Evolutionary conservation across 2,329 filamentous ascomycete genomes (phyloP).

Genomic region (Aspergillus phoenicis): DNA sequence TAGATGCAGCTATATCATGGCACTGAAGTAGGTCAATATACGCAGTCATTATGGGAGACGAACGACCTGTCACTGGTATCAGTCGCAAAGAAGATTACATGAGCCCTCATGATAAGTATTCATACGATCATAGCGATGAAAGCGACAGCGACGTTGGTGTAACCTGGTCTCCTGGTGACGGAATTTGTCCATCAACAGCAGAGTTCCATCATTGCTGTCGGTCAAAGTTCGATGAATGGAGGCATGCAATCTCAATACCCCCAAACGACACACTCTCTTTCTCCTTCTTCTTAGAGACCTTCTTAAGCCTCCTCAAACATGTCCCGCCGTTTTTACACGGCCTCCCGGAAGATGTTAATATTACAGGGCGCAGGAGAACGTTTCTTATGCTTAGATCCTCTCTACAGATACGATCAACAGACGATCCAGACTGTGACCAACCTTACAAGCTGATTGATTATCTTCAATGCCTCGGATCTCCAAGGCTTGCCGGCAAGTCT

Average conservation of each 20-base stretch:
- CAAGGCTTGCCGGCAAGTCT: neutral
- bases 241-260: neutral
- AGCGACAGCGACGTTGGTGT: neutral
- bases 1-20: too few relatives aligned
- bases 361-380: neutral
- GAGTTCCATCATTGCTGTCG: conserved; percentile 13
- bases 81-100: too few relatives aligned
- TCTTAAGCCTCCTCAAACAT: conserved; percentile 17
- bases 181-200: conserved; percentile 11
- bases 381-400: conserved; percentile 1
- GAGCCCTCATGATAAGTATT: neutral
- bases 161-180: conserved; percentile 13
- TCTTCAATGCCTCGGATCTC: conserved; percentile 6
- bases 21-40: too few relatives aligned
- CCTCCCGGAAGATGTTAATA: neutral
- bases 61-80: too few relatives aligned
- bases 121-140: neutral
- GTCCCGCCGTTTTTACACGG: conserved; percentile 13
- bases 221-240: conserved; percentile 12
- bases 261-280: neutral
- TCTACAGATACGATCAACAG: conserved; percentile 1
- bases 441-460: conserved; percentile 8
- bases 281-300: conserved; percentile 2
- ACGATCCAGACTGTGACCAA: conserved; percentile 2
- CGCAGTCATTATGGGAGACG: too few relatives aligned